Conservation (phyloP, 495 filamentous ascomycete genomes). For the Rhypophila decipiens region DNA sequence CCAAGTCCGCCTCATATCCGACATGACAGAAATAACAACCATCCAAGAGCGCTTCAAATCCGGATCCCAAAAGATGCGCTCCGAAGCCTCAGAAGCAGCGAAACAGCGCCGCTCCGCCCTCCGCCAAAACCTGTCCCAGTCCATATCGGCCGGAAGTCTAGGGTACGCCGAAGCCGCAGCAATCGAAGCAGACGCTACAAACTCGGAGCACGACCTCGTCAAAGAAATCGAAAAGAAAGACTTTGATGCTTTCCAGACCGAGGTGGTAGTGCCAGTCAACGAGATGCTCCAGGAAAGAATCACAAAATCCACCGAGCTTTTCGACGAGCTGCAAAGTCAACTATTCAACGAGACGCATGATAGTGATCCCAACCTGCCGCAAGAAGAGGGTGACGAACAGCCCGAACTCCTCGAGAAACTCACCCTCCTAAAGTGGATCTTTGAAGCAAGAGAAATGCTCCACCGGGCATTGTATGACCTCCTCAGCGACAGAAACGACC, state of each 20-base stretch:
- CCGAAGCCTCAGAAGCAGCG: constrained; percentile 36
- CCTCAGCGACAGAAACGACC: constrained; percentile 72
- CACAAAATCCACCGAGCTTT: constrained; percentile 54
- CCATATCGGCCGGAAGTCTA: constrained; percentile 68
- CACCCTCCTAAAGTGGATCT: constrained; percentile 94
- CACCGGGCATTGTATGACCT: constrained; percentile 80
- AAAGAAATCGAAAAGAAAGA: constrained; percentile 61
- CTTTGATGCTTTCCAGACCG: constrained; percentile 70
- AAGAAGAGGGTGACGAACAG: constrained; percentile 92
- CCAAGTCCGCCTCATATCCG: constrained; percentile 67
- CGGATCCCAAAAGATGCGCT: constrained; percentile 35
- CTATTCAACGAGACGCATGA: constrained; percentile 68
- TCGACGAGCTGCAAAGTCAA: constrained; percentile 62
- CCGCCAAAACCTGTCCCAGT: constrained; percentile 59
- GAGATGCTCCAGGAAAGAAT: constrained; percentile 63
- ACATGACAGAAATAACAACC: constrained; percentile 63
- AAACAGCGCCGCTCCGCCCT: constrained; percentile 38
- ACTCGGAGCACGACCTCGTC: constrained; percentile 53
- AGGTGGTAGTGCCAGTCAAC: constrained; percentile 71
- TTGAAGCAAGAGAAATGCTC: constrained; percentile 82
- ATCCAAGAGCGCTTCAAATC: constrained; percentile 56
- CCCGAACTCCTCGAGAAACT: constrained; percentile 91
- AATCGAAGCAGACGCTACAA: constrained; percentile 60
- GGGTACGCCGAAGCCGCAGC: constrained; percentile 72
- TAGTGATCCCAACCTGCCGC: constrained; percentile 69